Conservation (phyloP, 176 grass and related monocot species). For the Ensete glaucum region DNA sequence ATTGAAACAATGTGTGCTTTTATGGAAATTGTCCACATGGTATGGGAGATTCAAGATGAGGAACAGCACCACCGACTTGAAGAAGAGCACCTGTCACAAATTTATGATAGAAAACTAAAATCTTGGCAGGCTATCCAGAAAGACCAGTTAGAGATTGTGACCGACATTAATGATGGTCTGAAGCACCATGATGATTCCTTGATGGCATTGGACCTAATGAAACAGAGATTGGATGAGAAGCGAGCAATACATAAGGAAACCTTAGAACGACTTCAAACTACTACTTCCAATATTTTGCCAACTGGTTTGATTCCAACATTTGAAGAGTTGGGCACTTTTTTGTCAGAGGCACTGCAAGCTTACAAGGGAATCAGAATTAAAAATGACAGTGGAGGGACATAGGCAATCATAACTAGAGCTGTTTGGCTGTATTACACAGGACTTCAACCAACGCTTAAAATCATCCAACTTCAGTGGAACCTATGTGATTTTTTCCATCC, state of each 20-base stretch:
- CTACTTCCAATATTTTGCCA: conserved; percentile 41
- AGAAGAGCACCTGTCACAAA: conserved; percentile 28
- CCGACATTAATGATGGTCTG: conserved; percentile 11
- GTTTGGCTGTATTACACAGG: neutral
- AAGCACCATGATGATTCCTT: conserved; percentile 22
- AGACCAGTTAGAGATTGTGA: conserved; percentile 18
- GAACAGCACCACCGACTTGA: conserved; percentile 40
- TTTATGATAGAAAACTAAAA: conserved; percentile 33
- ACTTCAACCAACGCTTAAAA: neutral
- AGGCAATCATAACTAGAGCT: neutral
- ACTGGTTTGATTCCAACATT: conserved; percentile 46
- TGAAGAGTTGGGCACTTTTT: conserved; percentile 43
- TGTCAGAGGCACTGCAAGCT: conserved; percentile 30
- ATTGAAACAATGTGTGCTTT: conserved; percentile 43
- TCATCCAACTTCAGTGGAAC: neutral
- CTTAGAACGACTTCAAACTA: conserved; percentile 32
- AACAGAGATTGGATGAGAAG: conserved; percentile 44
- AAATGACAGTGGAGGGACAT: conserved; percentile 2
- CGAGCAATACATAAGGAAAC: conserved; percentile 34
- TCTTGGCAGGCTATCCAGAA: conserved; percentile 24
- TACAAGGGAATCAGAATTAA: conserved; percentile 40
- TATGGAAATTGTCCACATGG: conserved; percentile 26
- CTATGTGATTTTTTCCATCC: too few species aligned
- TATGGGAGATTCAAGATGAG: conserved; percentile 41
- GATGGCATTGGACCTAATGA: conserved; percentile 23